Percentiles rank a stretch among this genome's conserved stretches.
Conservation (phyloP, 345 rosid genomes). For the Lenwebbia sp. region DNA sequence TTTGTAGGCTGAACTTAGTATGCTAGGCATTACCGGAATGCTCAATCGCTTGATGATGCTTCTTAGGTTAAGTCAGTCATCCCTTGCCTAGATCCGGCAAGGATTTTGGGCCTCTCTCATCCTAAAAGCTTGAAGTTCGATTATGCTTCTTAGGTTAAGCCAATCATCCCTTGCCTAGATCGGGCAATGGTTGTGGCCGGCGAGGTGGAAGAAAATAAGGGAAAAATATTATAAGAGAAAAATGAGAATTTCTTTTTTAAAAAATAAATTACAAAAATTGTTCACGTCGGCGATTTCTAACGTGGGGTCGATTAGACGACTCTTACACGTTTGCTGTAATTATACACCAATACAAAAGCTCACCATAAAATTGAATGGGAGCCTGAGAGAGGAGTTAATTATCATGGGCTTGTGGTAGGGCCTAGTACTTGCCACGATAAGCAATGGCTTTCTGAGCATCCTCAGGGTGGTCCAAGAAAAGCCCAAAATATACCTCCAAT, state of each 20-base stretch:
- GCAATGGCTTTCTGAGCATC: not conserved
- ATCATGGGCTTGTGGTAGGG: not conserved
- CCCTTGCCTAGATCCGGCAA: not conserved
- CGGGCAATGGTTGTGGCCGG: not conserved
- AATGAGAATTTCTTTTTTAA: no score
- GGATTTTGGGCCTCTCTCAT: no score
- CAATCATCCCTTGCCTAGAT: not conserved
- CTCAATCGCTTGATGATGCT: not conserved
- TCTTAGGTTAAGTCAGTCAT: not conserved
- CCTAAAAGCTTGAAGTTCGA: no score
- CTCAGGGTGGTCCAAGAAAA: conserved; percentile 13
- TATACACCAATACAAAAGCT: not conserved
- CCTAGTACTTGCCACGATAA: conserved; percentile 5
- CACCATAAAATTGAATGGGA: not conserved
- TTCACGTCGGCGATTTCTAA: no score
- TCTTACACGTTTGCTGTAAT: not conserved
- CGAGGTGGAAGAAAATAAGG: not conserved
- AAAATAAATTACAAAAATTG: no score
- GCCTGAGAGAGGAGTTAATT: not conserved
- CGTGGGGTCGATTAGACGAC: not conserved
- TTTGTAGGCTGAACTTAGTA: not conserved
- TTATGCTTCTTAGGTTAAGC: not conserved
- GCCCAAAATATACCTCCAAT: not conserved
- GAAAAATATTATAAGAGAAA: no score
- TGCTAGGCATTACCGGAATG: not conserved